Evolutionary conservation across 75 land plant species (phyloP), one percentile per base, ranked within the genome.

Genomic region (Gnetum montanum): DNA sequence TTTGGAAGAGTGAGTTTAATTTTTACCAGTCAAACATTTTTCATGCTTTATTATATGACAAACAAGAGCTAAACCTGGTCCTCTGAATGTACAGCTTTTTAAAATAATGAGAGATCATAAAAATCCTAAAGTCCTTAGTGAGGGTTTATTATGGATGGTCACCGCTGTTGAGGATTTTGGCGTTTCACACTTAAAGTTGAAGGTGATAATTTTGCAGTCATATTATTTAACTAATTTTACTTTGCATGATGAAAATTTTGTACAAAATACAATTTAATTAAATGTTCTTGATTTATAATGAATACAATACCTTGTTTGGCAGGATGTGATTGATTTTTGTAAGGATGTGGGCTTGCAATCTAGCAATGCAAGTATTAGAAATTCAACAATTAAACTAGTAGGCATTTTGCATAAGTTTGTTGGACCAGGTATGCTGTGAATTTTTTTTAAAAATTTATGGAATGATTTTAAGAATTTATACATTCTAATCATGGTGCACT

Each of bases 51-150:
- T n/a, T n/a, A n/a, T n/a, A n/a, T n/a, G n/a, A n/a, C n/a, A n/a
- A n/a, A n/a, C n/a, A n/a, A n/a, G n/a, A n/a, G 11, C 13, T 46
- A 16, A 12, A 34, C n/a, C n/a, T n/a, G n/a, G n/a, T n/a, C 48
- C 3, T 15, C 24, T 2, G 20, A 23, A 24, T 11, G 49, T 65
- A 18, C 65, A 93, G 98, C 67, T 90, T 4, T 89, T 71, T 68
- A 95, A 95, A 68, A 83, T 95, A 20, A 86, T 81, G 99, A 90
- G 86, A 64, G 99, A 95, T 60, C 99, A 95, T 73, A 95, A 90
- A 68, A 95, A 95, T 60, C 99, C 99, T 1, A 95, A 95, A 72
- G 99, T 95, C 58, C 81, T 95, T 12, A 83, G 92, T 67, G 99
- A 95, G 60, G 99, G 99, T 3, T 36, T 95, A 13, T 40, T 71